Percentiles rank a stretch among this genome's conserved stretches.
Conservation (phyloP, 2,329 filamentous ascomycete species). For the Colletotrichum sp. region DNA sequence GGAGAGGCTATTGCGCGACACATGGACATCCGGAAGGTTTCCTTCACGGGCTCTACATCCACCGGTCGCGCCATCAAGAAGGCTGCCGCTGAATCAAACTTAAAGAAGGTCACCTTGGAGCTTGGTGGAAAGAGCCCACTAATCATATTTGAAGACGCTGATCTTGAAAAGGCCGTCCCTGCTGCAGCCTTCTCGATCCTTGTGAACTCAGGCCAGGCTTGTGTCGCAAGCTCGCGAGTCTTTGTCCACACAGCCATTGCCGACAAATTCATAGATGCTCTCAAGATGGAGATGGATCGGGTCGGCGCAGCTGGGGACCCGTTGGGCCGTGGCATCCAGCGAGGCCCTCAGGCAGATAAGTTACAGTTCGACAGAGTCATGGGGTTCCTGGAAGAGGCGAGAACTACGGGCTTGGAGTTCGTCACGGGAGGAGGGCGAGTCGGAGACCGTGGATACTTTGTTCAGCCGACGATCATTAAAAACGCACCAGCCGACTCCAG, state of each 20-base stretch:
- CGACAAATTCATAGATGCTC: slow-evolving; percentile 66
- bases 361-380: slow-evolving; percentile 43
- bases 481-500: slow-evolving; percentile 3
- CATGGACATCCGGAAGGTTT: slow-evolving; percentile 14
- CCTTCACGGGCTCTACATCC: slow-evolving; percentile 2
- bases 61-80: background rate
- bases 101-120: slow-evolving; percentile 49
- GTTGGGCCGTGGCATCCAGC: slow-evolving; percentile 36
- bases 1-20: slow-evolving; percentile 10
- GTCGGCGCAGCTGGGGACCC: slow-evolving; percentile 78
- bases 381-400: slow-evolving; percentile 34
- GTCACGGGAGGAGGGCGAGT: slow-evolving; percentile 75
- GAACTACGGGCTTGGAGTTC: slow-evolving; percentile 55
- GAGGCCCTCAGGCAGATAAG: slow-evolving; percentile 40
- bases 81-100: slow-evolving; percentile 34
- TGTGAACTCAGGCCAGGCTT: slow-evolving; percentile 22
- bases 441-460: slow-evolving; percentile 50
- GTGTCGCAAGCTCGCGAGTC: slow-evolving; percentile 78
- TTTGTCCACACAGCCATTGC: slow-evolving; percentile 76
- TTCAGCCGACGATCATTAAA: slow-evolving; percentile 31
- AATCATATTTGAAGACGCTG: slow-evolving; percentile 50
- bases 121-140: slow-evolving; percentile 49
- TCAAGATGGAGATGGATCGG: slow-evolving; percentile 74
- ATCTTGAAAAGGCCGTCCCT: slow-evolving; percentile 44
- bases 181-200: slow-evolving; percentile 23